Conservation (phyloP, 2,329 filamentous ascomycete genomes). For the Trichoderma sp. region DNA sequence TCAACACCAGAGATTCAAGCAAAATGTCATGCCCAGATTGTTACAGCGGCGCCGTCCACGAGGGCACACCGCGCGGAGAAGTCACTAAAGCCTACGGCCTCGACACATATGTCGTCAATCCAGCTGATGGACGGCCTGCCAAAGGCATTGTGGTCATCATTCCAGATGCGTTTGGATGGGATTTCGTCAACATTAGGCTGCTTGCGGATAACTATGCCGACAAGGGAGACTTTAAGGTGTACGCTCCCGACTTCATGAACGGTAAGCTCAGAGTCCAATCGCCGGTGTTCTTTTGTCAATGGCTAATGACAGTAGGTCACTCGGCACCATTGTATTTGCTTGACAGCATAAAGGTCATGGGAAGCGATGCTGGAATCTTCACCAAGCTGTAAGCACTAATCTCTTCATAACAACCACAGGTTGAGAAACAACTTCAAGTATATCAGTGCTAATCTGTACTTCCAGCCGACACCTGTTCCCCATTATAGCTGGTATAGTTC, state of each 20-base stretch:
- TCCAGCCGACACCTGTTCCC: conserved; percentile 36
- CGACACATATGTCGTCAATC: conserved; percentile 51
- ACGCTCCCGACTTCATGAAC: conserved; percentile 60
- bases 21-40: conserved; percentile 48
- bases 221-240: conserved; percentile 54
- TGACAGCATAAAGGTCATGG: conserved; percentile 34
- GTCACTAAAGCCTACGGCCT: conserved; percentile 53
- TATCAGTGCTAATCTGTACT: not conserved
- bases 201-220: conserved; percentile 59
- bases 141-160: conserved; percentile 58
- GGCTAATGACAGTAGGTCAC: conserved; percentile 33
- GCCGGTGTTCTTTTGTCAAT: not conserved
- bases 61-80: conserved; percentile 50
- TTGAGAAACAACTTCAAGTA: not conserved
- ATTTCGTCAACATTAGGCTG: conserved; percentile 56
- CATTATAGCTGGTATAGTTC: conserved; percentile 36
- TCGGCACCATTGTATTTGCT: conserved; percentile 41
- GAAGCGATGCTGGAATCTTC: not conserved
- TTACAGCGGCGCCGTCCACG: conserved; percentile 52
- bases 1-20: not conserved
- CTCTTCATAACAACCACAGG: not conserved
- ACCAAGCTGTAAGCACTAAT: conserved; percentile 11
- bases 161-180: conserved; percentile 60
- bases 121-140: conserved; percentile 36
- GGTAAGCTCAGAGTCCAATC: conserved; percentile 33